Conservation (phyloP, 805 yeast species). For the Metschnikowia proteae region DNA sequence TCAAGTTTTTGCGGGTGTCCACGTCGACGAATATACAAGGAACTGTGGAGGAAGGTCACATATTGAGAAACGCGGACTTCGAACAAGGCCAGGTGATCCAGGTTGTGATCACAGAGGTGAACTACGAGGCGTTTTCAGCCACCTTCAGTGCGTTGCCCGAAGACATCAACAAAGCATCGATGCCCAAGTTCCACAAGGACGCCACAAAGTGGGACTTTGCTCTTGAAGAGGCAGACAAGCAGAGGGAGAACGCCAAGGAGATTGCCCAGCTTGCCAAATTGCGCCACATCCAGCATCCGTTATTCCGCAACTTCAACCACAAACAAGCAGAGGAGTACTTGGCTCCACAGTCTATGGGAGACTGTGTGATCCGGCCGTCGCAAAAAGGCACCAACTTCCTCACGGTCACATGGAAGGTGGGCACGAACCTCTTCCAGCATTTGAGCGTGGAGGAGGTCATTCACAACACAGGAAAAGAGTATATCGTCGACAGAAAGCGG, state of each 20-base stretch:
- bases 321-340: conserved; percentile 89
- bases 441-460: conserved; percentile 77
- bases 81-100: conserved; percentile 76
- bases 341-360: conserved; percentile 87
- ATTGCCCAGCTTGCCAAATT: conserved; percentile 64
- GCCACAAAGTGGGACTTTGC: conserved; percentile 75
- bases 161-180: conserved; percentile 55
- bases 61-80: conserved; percentile 42
- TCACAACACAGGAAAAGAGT: conserved; percentile 56
- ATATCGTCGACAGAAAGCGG: conserved; percentile 61
- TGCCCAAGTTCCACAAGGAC: conserved; percentile 47
- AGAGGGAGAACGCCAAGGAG: conserved; percentile 55
- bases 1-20: conserved; percentile 38
- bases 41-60: conserved; percentile 44
- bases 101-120: conserved; percentile 69
- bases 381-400: conserved; percentile 84
- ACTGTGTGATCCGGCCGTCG: conserved; percentile 90
- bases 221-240: conserved; percentile 65
- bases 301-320: conserved; percentile 77
- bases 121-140: conserved; percentile 71
- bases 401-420: conserved; percentile 95
- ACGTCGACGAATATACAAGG: conserved; percentile 42
- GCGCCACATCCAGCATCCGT: conserved; percentile 86
- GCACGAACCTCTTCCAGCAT: conserved; percentile 86
- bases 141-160: conserved; percentile 66